phyloP scores from a whole-genome alignment of 495 filamentous ascomycete species.

The Halenospora varia region DNA sequence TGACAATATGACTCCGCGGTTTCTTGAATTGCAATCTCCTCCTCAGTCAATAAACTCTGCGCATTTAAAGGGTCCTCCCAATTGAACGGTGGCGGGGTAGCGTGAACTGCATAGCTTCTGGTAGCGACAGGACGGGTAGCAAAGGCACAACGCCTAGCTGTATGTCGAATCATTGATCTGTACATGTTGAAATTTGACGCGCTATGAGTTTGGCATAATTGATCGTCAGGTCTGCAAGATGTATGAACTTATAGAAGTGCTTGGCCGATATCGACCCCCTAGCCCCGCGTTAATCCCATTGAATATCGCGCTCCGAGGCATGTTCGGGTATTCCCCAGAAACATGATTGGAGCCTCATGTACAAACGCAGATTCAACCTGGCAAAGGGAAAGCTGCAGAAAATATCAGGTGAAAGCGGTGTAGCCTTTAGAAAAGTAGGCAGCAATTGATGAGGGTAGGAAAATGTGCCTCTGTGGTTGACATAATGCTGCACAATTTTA shows the following conservation, averaged over 20 bases:
- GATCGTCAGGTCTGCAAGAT: not conserved
- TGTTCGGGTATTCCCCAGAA: conserved; percentile 1
- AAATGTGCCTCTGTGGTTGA: too few species aligned
- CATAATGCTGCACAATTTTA: not conserved
- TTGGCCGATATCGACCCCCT: conserved; percentile 4
- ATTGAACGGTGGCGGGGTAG: conserved; percentile 58
- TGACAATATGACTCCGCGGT: conserved; percentile 92
- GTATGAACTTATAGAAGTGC: not conserved
- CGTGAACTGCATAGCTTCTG: conserved; percentile 33
- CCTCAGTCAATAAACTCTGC: conserved; percentile 73
- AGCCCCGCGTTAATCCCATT: conserved; percentile 1
- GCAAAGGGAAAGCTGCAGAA: not conserved
- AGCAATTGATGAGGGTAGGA: too few species aligned
- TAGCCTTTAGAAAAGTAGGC: too few species aligned
- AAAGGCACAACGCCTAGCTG: conserved; percentile 30
- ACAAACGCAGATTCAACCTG: not conserved
- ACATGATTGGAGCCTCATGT: not conserved
- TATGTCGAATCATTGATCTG: conserved; percentile 31
- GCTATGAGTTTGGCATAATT: not conserved
- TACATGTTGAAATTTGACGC: conserved; percentile 30
- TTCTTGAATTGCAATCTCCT: conserved; percentile 84
- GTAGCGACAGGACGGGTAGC: conserved; percentile 20
- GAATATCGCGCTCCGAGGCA: conserved; percentile 1
- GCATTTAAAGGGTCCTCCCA: conserved; percentile 88
- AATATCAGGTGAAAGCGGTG: too few species aligned